phyloP scores from a whole-genome alignment of 345 rosid genomes.

The Psidium friedrichsthalianum region DNA sequence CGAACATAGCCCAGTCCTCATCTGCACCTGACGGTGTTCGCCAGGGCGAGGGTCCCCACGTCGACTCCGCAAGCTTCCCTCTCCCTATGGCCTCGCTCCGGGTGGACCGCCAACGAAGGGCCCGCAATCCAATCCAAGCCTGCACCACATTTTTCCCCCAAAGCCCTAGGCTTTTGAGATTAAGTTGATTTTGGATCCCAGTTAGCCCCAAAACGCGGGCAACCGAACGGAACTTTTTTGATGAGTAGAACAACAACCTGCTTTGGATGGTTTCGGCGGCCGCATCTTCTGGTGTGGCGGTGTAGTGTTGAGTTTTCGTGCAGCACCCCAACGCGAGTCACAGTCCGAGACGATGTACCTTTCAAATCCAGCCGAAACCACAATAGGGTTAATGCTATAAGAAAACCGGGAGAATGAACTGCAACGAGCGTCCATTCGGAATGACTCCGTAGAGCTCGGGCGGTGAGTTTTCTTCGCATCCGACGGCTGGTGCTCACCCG shows the following conservation, averaged over 20 bases:
- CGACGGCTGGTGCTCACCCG: constrained; percentile 29
- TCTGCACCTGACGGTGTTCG: constrained; percentile 67
- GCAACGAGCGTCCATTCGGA: not conserved
- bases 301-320: constrained; percentile 68
- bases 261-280: constrained; percentile 65
- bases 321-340: constrained; percentile 67
- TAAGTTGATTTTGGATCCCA: not conserved
- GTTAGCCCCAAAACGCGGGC: not conserved
- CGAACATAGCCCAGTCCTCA: constrained; percentile 95
- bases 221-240: not conserved
- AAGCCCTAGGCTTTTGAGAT: not conserved
- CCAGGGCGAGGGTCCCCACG: constrained; percentile 60
- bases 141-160: not conserved
- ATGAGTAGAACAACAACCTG: constrained; percentile 22
- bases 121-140: constrained; percentile 95
- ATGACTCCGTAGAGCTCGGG: not conserved
- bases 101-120: constrained; percentile 64
- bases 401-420: not conserved
- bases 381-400: not conserved
- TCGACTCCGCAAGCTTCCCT: constrained; percentile 39
- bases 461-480: not conserved
- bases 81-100: constrained; percentile 45
- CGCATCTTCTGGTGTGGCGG: constrained; percentile 69
- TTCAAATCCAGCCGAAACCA: not conserved
- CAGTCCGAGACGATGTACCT: constrained; percentile 96